Conservation (phyloP, 768 basidiomycete genomes). For the Suillus bovinus region DNA sequence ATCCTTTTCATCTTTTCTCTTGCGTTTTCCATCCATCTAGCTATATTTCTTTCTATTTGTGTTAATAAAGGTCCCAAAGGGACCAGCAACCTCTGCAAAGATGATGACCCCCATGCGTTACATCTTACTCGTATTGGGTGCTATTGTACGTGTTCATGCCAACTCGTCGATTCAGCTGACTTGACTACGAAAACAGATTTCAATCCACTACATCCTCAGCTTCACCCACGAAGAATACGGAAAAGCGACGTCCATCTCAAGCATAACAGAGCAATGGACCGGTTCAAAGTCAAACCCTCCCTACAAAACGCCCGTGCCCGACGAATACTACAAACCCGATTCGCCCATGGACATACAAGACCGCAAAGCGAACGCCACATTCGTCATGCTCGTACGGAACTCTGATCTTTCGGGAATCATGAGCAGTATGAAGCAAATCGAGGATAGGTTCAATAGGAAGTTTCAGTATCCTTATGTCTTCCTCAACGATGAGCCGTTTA, state of each 20-base stretch:
- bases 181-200: conserved; percentile 33
- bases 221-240: conserved; percentile 45
- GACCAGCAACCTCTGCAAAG: conserved; percentile 19
- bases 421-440: conserved; percentile 70
- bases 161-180: conserved; percentile 14
- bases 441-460: conserved; percentile 83
- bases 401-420: conserved; percentile 59
- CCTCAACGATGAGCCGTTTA: conserved; percentile 83
- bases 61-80: conserved; percentile 8
- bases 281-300: conserved; percentile 37
- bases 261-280: conserved; percentile 27
- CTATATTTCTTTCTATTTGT: conserved; percentile 3
- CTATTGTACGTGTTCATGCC: conserved; percentile 42
- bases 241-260: conserved; percentile 40
- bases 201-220: conserved; percentile 42
- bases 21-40: conserved; percentile 3
- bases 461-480: conserved; percentile 87
- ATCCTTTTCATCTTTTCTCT: conserved; percentile 1
- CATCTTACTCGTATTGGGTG: conserved; percentile 45
- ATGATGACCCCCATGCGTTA: conserved; percentile 68
- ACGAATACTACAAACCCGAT: conserved; percentile 51
- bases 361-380: conserved; percentile 79
- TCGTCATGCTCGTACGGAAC: conserved; percentile 80
- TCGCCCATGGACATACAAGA: conserved; percentile 39
- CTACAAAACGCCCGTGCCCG: conserved; percentile 59